A percentile compares a stretch with the other conserved stretches of the same genome.
These are phyloP conservation scores for Lizonia empirigonia DNA, from an alignment of 2,329 filamentous ascomycete genomes.

Conservation along the genomic window DNA sequence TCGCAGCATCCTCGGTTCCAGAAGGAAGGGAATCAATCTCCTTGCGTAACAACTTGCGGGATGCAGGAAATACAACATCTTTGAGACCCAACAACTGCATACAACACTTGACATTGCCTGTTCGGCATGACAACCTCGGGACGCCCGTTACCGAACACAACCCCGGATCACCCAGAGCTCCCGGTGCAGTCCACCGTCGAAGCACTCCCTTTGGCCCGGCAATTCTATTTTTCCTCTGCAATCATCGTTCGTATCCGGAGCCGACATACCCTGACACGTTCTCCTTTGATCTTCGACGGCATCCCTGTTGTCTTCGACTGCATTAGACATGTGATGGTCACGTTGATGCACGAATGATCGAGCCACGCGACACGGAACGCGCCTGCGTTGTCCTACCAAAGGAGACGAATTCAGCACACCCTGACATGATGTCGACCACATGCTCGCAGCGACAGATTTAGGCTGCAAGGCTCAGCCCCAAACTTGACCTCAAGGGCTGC, in stretches of 20 bases:
- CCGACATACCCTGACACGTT: slow-evolving; percentile 2
- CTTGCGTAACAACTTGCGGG: not conserved
- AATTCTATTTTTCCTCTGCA: slow-evolving; percentile 13
- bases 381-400: not conserved
- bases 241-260: slow-evolving; percentile 21
- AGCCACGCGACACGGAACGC: slow-evolving; percentile 27
- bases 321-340: slow-evolving; percentile 4
- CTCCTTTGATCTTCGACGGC: slow-evolving; percentile 1
- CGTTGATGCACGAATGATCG: slow-evolving; percentile 19
- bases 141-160: slow-evolving; percentile 4
- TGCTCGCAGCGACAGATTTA: slow-evolving; percentile 2
- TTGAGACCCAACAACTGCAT: not conserved
- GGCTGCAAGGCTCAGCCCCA: not conserved
- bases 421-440: slow-evolving; percentile 11
- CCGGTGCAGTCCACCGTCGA: slow-evolving; percentile 9
- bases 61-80: slow-evolving; percentile 1
- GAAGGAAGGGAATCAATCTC: not conserved
- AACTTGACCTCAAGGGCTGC: slow-evolving; percentile 2
- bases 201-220: slow-evolving; percentile 1
- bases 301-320: slow-evolving; percentile 2
- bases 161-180: slow-evolving; percentile 10
- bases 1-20: slow-evolving; percentile 6
- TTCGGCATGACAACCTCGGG: slow-evolving; percentile 4
- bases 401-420: not conserved
- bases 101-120: not conserved